These are phyloP conservation scores for Cucumis melo DNA, from an alignment of 306 rosid genomes.

Conservation along the genomic window DNA sequence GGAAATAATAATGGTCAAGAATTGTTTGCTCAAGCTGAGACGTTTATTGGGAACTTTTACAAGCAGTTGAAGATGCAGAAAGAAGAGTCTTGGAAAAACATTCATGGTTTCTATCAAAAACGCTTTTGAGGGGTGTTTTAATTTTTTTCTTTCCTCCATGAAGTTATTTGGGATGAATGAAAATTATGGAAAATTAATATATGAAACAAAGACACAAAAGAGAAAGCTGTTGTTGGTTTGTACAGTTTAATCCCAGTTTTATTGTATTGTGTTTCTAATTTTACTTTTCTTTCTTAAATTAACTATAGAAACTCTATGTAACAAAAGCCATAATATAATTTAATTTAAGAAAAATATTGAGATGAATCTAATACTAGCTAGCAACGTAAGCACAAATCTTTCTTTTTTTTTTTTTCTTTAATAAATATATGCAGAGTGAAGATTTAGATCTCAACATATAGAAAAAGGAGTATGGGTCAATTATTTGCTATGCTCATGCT, in stretches of 20 bases:
- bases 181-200: not conserved
- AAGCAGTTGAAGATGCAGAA: conserved; percentile 75
- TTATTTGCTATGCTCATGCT: too few species aligned
- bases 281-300: not conserved
- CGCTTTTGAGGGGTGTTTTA: conserved; percentile 4
- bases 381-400: too few species aligned
- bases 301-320: too few species aligned
- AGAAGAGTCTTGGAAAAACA: conserved; percentile 48
- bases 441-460: too few species aligned
- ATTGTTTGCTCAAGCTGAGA: conserved; percentile 59
- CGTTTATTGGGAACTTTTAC: conserved; percentile 67
- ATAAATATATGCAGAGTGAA: too few species aligned
- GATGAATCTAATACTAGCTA: too few species aligned
- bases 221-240: not conserved
- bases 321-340: too few species aligned
- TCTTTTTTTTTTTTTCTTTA: too few species aligned
- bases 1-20: conserved; percentile 32
- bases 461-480: too few species aligned
- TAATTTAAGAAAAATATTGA: too few species aligned
- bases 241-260: not conserved
- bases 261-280: not conserved
- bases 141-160: not conserved
- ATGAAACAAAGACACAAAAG: not conserved
- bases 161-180: not conserved
- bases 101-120: conserved; percentile 32